Evolutionary conservation across 2,329 filamentous ascomycete genomes (phyloP), one percentile per base, ranked within the genome.

Genomic region (Xylariaceae sp.): DNA sequence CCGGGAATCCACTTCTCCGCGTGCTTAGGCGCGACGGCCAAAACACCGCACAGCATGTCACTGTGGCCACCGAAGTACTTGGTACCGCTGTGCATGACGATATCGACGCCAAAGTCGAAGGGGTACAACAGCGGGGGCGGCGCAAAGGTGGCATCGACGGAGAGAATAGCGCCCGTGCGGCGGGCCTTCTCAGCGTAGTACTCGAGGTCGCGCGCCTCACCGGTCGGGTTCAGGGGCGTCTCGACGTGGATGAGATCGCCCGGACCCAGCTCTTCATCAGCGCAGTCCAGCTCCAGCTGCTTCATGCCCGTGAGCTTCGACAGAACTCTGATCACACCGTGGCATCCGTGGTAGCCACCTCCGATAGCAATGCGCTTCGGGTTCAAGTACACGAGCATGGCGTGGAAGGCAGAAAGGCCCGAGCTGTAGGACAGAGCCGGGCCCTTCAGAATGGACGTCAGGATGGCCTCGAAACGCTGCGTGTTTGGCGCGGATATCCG

Each of bases 51-150:
- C 4, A 97, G 83, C 81, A 97, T 82, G 75, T 99, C 94, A 65
- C 88, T 93, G 76, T 99, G 94, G 0, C 94, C 94, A 17, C 94
- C 94, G 66, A 99, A 85, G 75, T 97, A 99, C 80, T 97, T 99
- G 15, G 92, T 96, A 2, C 92, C 94, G 55, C 84, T 88, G 75
- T 99, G 94, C 90, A 97, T 89, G 39, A 96, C 84, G 0, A 92
- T 75, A 74, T 97, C 93, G 34, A 88, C 91, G 51, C 91, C 93
- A 72, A 83, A 88, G 34, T 73, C 71, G 68, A 97, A 94, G 0
- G 94, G 92, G 68, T 97, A 89, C 72, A 91, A 88, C 60, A 99
- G 78, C 34, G 90, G 90, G 37, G 94, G 94, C 47, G 94, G 94
- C 2, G 86, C 94, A 75, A 99, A 97, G 0, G 94, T 99, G 2